These are phyloP conservation scores for Tricholoma bakamatsutake DNA, from an alignment of 768 basidiomycete species.

Conservation along the genomic window DNA sequence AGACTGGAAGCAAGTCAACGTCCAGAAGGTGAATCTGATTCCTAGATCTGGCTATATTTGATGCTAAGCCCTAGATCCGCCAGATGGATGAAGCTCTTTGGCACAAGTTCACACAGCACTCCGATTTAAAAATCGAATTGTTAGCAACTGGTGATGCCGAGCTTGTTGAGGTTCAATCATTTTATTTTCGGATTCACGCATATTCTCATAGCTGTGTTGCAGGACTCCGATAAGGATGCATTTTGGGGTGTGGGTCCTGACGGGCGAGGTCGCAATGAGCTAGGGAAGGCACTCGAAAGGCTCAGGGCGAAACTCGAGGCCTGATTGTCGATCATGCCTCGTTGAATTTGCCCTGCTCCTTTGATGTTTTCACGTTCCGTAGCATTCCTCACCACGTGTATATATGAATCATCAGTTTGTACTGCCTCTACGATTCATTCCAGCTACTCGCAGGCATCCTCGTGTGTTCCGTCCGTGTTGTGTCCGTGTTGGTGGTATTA, in stretches of 20 bases:
- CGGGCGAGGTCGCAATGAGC: constrained; percentile 61
- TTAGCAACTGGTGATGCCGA: constrained; percentile 61
- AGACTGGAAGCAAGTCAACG: constrained; percentile 67
- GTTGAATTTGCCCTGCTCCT: constrained; percentile 9
- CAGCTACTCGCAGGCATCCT: neutral
- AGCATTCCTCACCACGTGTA: constrained; percentile 2
- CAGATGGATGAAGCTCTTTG: constrained; percentile 65
- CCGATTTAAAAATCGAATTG: constrained; percentile 50
- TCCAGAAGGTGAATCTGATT: constrained; percentile 42
- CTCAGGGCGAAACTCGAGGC: constrained; percentile 45
- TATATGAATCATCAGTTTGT: constrained; percentile 1
- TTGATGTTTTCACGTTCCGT: neutral
- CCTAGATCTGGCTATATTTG: neutral
- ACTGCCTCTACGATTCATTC: neutral
- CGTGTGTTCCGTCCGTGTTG: neutral
- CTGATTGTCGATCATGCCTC: constrained; percentile 24
- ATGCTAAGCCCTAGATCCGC: neutral
- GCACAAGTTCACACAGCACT: constrained; percentile 69
- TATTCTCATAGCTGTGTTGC: constrained; percentile 7
- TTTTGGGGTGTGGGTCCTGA: constrained; percentile 77
- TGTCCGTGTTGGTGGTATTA: constrained; percentile 4
- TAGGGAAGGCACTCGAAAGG: constrained; percentile 65
- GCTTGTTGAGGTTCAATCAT: constrained; percentile 52
- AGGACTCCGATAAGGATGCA: constrained; percentile 73
- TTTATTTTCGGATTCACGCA: neutral